These are phyloP conservation scores for Ceratobasidium sp. DNA, from an alignment of 1,284 basidiomycete genomes.

Conservation along the genomic window DNA sequence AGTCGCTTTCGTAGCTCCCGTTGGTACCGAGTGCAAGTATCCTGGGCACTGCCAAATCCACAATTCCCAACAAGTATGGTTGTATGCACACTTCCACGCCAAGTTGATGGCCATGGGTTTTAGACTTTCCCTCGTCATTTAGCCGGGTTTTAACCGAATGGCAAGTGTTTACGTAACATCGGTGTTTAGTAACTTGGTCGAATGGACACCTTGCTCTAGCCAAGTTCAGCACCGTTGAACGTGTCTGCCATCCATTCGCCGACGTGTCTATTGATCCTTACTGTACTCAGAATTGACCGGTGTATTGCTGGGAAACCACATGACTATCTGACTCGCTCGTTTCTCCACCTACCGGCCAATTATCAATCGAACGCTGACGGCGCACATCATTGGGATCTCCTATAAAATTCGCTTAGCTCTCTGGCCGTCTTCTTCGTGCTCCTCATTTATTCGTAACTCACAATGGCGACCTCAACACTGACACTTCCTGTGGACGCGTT, in stretches of 20 bases:
- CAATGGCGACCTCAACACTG: slow-evolving; percentile 7
- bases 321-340: not conserved
- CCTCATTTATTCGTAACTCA: not conserved
- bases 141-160: not conserved
- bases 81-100: too few species aligned
- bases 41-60: too few species aligned
- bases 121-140: not conserved
- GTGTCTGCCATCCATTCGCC: not conserved
- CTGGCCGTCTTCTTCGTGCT: not conserved
- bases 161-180: not conserved
- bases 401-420: not conserved
- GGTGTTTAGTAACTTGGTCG: not conserved
- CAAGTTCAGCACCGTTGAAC: not conserved
- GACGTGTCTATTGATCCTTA: not conserved
- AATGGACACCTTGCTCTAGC: too few species aligned
- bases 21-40: too few species aligned
- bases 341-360: slow-evolving; percentile 15
- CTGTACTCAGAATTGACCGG: not conserved
- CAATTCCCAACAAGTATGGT: too few species aligned
- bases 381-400: not conserved
- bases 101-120: too few species aligned
- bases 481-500: slow-evolving; percentile 12
- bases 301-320: not conserved
- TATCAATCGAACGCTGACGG: not conserved
- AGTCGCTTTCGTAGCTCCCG: too few species aligned